These are phyloP conservation scores for Candida pini DNA, from an alignment of 805 yeast species.

Conservation along the genomic window DNA sequence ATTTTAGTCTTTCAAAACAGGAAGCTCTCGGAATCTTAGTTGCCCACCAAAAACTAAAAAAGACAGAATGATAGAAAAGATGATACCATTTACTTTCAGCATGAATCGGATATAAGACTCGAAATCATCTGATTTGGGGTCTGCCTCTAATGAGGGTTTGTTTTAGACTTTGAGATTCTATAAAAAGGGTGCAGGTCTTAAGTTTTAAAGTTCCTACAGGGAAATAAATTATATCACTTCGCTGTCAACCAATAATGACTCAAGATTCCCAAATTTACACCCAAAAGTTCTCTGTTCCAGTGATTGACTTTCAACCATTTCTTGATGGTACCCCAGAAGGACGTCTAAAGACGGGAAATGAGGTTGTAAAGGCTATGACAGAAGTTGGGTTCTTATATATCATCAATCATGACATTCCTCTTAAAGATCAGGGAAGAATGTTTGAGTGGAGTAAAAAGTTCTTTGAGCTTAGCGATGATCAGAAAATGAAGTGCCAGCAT, in stretches of 20 bases:
- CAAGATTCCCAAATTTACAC: background rate
- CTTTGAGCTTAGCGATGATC: conserved; percentile 19
- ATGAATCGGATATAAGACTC: no score
- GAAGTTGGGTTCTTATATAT: conserved; percentile 20
- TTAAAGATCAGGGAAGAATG: conserved; percentile 10
- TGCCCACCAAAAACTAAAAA: no score
- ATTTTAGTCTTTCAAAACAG: no score
- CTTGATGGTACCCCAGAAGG: conserved; percentile 20
- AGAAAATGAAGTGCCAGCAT: conserved; percentile 20
- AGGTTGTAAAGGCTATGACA: conserved; percentile 21
- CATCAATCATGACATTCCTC: conserved; percentile 16
- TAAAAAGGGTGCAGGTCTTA: no score
- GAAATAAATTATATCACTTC: no score
- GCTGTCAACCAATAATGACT: background rate
- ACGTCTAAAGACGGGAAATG: conserved; percentile 16
- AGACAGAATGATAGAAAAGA: no score
- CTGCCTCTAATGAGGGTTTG: no score
- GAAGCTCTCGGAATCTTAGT: no score
- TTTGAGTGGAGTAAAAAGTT: conserved; percentile 21
- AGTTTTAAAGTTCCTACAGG: no score
- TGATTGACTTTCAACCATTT: conserved; percentile 25
- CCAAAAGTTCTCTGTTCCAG: conserved; percentile 16
- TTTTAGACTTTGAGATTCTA: no score
- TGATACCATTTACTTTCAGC: no score
- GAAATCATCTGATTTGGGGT: no score